Evolutionary conservation across 768 basidiomycete species (phyloP).

Genomic region (Pleurotus tuoliensis): DNA sequence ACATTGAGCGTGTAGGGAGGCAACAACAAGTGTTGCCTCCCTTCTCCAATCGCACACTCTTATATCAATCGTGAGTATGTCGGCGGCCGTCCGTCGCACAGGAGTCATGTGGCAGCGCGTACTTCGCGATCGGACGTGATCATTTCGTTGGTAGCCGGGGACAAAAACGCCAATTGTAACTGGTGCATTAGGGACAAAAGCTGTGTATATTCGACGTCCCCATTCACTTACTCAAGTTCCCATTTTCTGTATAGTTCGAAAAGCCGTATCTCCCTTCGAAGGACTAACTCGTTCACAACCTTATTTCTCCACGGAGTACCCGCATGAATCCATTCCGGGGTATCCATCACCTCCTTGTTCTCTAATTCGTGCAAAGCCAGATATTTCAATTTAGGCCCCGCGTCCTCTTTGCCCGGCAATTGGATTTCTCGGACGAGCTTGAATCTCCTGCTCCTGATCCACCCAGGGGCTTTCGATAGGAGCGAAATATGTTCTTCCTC

Average conservation of each 20-base stretch:
- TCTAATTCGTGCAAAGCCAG: conserved; percentile 28
- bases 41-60: too few relatives aligned
- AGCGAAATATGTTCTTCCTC: conserved; percentile 29
- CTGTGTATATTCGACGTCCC: too few relatives aligned
- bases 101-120: too few relatives aligned
- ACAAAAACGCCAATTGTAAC: too few relatives aligned
- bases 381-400: conserved; percentile 22
- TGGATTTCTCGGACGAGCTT: conserved; percentile 19
- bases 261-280: conserved; percentile 15
- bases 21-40: too few relatives aligned
- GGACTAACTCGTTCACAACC: conserved; percentile 12
- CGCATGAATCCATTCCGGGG: conserved; percentile 20
- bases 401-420: conserved; percentile 12
- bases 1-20: background rate
- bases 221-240: too few relatives aligned
- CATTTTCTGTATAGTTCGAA: conserved; percentile 21
- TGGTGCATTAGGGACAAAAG: too few relatives aligned
- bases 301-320: conserved; percentile 22
- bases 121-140: too few relatives aligned
- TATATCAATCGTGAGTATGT: too few relatives aligned
- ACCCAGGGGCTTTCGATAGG: conserved; percentile 26
- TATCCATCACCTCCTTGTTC: conserved; percentile 15
- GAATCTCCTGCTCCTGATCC: conserved; percentile 25
- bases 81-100: too few relatives aligned
- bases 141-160: too few relatives aligned